Percentiles rank a stretch among this genome's conserved stretches.
Evolutionary conservation across 495 filamentous ascomycete species (phyloP).

Genomic region (Amorphotheca resinae): DNA sequence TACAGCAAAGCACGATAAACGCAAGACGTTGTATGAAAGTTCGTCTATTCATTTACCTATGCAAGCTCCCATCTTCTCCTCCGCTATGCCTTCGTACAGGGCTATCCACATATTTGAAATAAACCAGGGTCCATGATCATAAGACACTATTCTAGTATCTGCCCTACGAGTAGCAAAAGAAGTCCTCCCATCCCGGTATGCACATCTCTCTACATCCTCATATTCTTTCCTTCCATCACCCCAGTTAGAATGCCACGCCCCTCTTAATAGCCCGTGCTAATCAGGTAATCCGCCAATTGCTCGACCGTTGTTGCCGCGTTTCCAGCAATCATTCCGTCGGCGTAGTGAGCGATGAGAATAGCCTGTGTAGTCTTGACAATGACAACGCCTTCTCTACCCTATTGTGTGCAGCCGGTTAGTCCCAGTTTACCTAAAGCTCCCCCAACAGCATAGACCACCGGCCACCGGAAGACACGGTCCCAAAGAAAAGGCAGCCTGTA

Average conservation of each 20-base stretch:
- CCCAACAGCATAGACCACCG: no score
- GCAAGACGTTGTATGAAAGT: constrained; percentile 3
- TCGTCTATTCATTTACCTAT: constrained; percentile 17
- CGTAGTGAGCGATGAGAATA: constrained; percentile 77
- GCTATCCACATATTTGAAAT: constrained; percentile 3
- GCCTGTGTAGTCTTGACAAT: constrained; percentile 74
- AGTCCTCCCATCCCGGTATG: constrained; percentile 5
- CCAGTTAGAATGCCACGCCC: background rate
- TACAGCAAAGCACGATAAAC: background rate
- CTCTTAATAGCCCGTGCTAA: constrained; percentile 52
- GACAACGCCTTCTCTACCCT: constrained; percentile 74
- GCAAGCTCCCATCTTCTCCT: constrained; percentile 8
- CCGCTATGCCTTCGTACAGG: constrained; percentile 4
- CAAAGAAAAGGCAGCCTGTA: no score
- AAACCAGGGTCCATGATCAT: constrained; percentile 7
- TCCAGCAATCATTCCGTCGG: constrained; percentile 53
- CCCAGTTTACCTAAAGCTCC: no score
- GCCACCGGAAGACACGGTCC: no score
- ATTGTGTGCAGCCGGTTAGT: no score
- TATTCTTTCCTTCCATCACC: background rate
- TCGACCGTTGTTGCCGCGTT: constrained; percentile 52
- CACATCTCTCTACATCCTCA: constrained; percentile 2
- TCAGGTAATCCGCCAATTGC: constrained; percentile 63
- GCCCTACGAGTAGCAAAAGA: constrained; percentile 16
- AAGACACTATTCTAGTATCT: constrained; percentile 19